Conservation (phyloP, 495 filamentous ascomycete genomes). For the Mytilinidion resinicola region DNA sequence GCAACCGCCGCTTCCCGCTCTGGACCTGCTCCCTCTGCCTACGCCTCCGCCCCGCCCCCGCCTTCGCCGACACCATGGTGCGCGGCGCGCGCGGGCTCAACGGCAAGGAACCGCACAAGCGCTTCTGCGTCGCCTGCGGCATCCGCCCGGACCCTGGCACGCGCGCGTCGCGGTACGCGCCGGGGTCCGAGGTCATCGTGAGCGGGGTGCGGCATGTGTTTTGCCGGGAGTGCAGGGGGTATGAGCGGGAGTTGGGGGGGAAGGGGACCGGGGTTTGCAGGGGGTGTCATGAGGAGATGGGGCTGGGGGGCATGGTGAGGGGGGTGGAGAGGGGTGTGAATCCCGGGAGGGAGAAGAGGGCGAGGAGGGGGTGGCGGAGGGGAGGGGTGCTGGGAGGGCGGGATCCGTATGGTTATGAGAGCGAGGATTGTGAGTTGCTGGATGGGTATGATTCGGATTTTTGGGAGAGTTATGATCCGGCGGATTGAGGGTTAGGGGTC, state of each 20-base stretch:
- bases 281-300: not conserved
- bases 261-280: not conserved
- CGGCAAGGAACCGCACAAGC: not conserved
- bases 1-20: not conserved
- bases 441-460: not conserved
- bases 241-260: not conserved
- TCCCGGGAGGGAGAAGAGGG: not conserved
- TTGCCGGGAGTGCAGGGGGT: not conserved
- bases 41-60: not conserved
- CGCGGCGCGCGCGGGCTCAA: not conserved
- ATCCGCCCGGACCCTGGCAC: not conserved
- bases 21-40: not conserved
- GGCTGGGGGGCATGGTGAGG: not conserved
- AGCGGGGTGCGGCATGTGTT: not conserved
- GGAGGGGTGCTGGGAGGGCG: too few species aligned
- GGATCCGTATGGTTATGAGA: not conserved
- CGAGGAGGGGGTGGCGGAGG: not conserved
- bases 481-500: not conserved
- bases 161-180: not conserved
- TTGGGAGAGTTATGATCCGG: conserved; percentile 1
- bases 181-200: not conserved
- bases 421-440: not conserved
- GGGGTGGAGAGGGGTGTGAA: not conserved
- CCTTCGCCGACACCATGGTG: not conserved
- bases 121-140: not conserved